A percentile compares a stretch with the other conserved stretches of the same genome.
These are phyloP conservation scores for Vitis amurensis DNA, from an alignment of 164 flowering plant genomes.

Conservation along the genomic window DNA sequence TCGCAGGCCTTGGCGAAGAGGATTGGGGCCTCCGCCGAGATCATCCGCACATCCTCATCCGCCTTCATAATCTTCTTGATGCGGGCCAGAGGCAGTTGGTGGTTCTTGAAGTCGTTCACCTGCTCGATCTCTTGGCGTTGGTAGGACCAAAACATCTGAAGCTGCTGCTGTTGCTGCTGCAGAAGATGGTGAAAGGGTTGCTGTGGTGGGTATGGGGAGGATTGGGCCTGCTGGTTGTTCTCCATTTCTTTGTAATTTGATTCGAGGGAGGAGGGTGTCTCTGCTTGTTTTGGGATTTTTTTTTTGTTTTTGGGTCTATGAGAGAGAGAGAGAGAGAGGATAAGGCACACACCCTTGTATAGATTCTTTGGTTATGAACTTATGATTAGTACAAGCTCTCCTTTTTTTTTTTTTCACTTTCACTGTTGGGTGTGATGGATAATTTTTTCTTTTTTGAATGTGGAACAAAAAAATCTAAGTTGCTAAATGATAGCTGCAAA, in stretches of 20 bases:
- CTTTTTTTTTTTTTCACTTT: too few relatives aligned
- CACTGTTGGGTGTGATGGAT: too few relatives aligned
- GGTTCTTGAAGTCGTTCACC: constrained; percentile 87
- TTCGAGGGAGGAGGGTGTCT: not conserved
- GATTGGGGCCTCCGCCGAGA: constrained; percentile 90
- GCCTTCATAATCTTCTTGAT: constrained; percentile 99
- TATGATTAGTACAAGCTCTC: too few relatives aligned
- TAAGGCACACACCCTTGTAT: constrained; percentile 4
- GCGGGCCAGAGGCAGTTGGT: constrained; percentile 86
- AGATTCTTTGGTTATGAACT: too few relatives aligned
- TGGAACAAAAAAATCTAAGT: too few relatives aligned
- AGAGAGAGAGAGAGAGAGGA: constrained; percentile 11
- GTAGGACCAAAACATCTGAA: constrained; percentile 85
- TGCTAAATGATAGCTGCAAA: too few relatives aligned
- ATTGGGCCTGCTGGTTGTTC: constrained; percentile 26
- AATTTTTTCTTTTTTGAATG: too few relatives aligned
- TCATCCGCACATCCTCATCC: constrained; percentile 96
- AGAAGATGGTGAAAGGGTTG: constrained; percentile 58
- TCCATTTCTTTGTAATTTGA: constrained; percentile 22
- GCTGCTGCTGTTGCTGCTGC: constrained; percentile 93
- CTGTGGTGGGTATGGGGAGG: constrained; percentile 26
- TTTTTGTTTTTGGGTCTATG: not conserved
- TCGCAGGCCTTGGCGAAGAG: constrained; percentile 93
- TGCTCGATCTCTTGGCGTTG: constrained; percentile 85
- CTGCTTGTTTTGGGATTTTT: not conserved